These are phyloP conservation scores for Madurella fahalii DNA, from an alignment of 2,329 filamentous ascomycete genomes.

Conservation along the genomic window DNA sequence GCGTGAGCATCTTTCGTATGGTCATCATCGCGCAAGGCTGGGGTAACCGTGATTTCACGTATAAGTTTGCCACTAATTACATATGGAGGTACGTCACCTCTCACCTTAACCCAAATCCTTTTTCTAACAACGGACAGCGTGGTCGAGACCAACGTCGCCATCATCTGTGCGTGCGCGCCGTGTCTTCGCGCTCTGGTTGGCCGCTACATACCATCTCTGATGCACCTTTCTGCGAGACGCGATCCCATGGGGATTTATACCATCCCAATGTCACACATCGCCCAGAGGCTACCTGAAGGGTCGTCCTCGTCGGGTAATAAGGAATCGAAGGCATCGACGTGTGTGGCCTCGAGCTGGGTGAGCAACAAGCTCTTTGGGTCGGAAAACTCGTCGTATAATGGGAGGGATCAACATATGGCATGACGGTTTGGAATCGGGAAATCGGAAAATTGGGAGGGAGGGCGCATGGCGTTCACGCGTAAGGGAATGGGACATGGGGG, in stretches of 20 bases:
- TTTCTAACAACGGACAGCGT: constrained; percentile 3
- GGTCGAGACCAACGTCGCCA: constrained; percentile 19
- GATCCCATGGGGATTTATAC: constrained; percentile 4
- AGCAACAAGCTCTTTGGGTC: not conserved
- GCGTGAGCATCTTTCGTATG: constrained; percentile 19
- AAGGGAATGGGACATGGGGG: too few species aligned
- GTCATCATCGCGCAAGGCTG: constrained; percentile 1
- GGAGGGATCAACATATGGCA: not conserved
- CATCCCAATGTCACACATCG: constrained; percentile 5
- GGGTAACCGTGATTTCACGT: constrained; percentile 11
- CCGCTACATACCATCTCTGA: constrained; percentile 11
- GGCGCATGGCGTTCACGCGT: too few species aligned
- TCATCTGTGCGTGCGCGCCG: constrained; percentile 20
- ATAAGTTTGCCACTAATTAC: constrained; percentile 15
- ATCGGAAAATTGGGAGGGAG: too few species aligned
- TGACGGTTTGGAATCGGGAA: too few species aligned
- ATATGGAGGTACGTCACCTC: constrained; percentile 19
- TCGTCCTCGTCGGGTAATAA: not conserved
- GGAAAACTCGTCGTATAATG: not conserved
- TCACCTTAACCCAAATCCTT: too few species aligned
- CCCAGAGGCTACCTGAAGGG: not conserved
- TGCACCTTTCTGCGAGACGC: not conserved
- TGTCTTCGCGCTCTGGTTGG: constrained; percentile 12
- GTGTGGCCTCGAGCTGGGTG: not conserved
- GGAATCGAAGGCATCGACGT: not conserved